phyloP scores from a whole-genome alignment of 768 basidiomycete genomes.

The Sporobolomyces roseus region DNA sequence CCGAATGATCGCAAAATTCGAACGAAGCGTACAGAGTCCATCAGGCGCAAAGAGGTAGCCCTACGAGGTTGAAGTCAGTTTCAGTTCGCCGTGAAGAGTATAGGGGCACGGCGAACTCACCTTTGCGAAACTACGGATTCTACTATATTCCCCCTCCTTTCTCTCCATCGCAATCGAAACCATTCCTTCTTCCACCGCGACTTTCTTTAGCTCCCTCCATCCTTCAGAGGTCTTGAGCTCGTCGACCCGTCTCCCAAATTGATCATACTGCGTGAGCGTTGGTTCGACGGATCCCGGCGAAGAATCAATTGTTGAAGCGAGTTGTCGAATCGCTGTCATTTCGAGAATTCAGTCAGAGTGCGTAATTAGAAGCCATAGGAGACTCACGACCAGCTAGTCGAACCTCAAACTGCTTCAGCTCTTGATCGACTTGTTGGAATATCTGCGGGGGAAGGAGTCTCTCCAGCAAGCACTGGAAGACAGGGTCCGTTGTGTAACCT shows the following conservation, averaged over 20 bases:
- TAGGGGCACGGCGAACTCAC: slow-evolving; percentile 38
- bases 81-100: no score
- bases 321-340: background rate
- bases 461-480: slow-evolving; percentile 61
- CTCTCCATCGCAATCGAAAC: slow-evolving; percentile 15
- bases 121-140: slow-evolving; percentile 66
- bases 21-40: slow-evolving; percentile 56
- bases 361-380: background rate
- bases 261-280: slow-evolving; percentile 63
- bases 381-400: slow-evolving; percentile 48
- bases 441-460: slow-evolving; percentile 58
- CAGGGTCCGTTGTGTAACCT: slow-evolving; percentile 53
- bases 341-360: background rate
- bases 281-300: slow-evolving; percentile 49
- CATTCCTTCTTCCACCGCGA: slow-evolving; percentile 60
- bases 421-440: slow-evolving; percentile 45
- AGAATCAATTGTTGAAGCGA: background rate
- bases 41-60: slow-evolving; percentile 59
- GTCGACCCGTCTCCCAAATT: slow-evolving; percentile 68
- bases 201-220: slow-evolving; percentile 65
- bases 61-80: no score
- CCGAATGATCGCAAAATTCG: slow-evolving; percentile 39
- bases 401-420: slow-evolving; percentile 60
- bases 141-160: slow-evolving; percentile 60
- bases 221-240: slow-evolving; percentile 66